Evolutionary conservation across 1,284 basidiomycete genomes (phyloP).

Genomic region (Rhodotorula sp.): DNA sequence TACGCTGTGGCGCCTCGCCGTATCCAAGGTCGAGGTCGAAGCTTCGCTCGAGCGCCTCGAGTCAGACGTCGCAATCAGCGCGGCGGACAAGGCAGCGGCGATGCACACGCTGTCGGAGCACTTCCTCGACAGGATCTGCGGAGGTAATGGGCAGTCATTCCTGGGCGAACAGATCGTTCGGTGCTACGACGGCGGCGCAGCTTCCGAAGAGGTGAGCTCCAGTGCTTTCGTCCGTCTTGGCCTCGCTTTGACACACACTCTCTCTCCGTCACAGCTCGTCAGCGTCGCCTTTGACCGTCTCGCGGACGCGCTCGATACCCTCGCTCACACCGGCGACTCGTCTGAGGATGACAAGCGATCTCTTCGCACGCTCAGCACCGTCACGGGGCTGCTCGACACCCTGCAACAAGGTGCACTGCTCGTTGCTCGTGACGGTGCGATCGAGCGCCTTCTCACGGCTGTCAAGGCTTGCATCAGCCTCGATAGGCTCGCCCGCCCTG

Average conservation of each 20-base stretch:
- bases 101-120: slow-evolving; percentile 36
- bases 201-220: slow-evolving; percentile 33
- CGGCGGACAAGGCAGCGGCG: slow-evolving; percentile 28
- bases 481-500: not conserved
- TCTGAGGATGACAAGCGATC: not conserved
- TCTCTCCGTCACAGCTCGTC: slow-evolving; percentile 21
- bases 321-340: not conserved
- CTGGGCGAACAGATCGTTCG: slow-evolving; percentile 40
- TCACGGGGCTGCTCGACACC: slow-evolving; percentile 34
- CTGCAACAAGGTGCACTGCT: slow-evolving; percentile 13
- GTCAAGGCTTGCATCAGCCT: slow-evolving; percentile 11
- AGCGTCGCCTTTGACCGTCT: slow-evolving; percentile 39
- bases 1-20: slow-evolving; percentile 36
- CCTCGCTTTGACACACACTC: not conserved
- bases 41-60: slow-evolving; percentile 39
- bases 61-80: slow-evolving; percentile 23
- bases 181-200: slow-evolving; percentile 36
- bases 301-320: slow-evolving; percentile 12
- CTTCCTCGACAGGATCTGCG: slow-evolving; percentile 38
- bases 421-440: not conserved
- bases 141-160: slow-evolving; percentile 35
- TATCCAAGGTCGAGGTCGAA: slow-evolving; percentile 40
- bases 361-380: slow-evolving; percentile 27
- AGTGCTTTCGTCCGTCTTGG: not conserved
- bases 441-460: slow-evolving; percentile 21